Base-by-base conservation (phyloP, 345 rosid genomes). In the Brassica rapa region DNA sequence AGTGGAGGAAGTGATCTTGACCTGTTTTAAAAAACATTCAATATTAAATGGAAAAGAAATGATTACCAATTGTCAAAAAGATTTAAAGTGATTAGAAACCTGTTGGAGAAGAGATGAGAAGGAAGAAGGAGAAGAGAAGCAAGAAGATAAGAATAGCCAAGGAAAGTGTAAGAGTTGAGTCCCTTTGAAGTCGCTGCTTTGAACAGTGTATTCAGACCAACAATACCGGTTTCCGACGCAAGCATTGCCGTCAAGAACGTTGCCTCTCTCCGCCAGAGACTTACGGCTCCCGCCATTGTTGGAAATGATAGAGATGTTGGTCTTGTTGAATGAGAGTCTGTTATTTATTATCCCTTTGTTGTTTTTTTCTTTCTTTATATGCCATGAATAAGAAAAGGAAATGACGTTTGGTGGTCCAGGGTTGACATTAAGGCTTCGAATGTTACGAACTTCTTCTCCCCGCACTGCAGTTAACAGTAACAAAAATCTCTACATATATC, bases 41-140 rank as follows among this genome's bases (percentile, higher is more conserved):
- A 55, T 14, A 6, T 35, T 0, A 9, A 66, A 37, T 27, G 25
- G 19, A 64, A 32, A 37, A 65, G 1, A 0, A 51, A n/a, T 5
- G 5, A 35, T 71, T 64, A 33, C 6, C 4, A 5, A 55, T 0
- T 10, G 39, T 53, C 11, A 14, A 66, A 19, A 43, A 11, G 66
- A 33, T 1, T 49, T 49, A 49, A 49, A 49, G 21, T 53, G 9
- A 32, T 7, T 61, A 75, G 8, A 21, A 67, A 91, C 98, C 89
- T 88, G 91, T 16, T 29, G 68, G 93, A 86, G 84, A 93, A 68
- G 87, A 89, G 86, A 19, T 86, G 85, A 51, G 87, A 81, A 80
- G 98, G 97, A 62, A 90, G 86, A 39, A 90, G 96, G 70, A 85
- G 81, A 64, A 93, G 86, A 79, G 96, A 89, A 72, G 91, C 94